Conservation (phyloP, 805 yeast species). For the Lipomyces japonicus region DNA sequence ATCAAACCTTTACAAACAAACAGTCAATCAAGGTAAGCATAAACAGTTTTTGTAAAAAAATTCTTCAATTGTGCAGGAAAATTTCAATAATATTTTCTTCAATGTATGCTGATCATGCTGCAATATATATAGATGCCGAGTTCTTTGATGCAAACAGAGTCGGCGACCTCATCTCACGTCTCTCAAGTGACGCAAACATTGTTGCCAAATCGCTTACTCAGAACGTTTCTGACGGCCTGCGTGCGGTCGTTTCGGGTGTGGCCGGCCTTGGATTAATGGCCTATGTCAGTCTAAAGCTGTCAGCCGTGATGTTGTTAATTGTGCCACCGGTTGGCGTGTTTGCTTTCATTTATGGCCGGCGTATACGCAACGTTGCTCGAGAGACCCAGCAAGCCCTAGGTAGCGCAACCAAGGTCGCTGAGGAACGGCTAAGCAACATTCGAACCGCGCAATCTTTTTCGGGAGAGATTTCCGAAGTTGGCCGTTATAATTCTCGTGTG, state of each 20-base stretch:
- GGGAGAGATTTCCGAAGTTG: constrained; percentile 75
- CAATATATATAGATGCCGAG: constrained; percentile 56
- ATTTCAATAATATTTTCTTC: background rate
- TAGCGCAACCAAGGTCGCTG: constrained; percentile 79
- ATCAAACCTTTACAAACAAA: constrained; percentile 67
- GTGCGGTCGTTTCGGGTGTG: constrained; percentile 74
- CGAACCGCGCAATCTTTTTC: constrained; percentile 87
- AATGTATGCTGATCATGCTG: background rate
- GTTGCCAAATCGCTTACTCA: constrained; percentile 83
- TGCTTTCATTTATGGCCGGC: constrained; percentile 77
- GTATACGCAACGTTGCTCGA: constrained; percentile 68
- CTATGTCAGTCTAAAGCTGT: constrained; percentile 74
- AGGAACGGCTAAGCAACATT: constrained; percentile 81
- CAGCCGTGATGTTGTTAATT: constrained; percentile 69
- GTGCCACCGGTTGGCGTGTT: constrained; percentile 80
- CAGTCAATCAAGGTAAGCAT: constrained; percentile 55
- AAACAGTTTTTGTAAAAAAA: background rate
- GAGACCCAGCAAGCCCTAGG: constrained; percentile 83
- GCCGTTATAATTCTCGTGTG: constrained; percentile 68
- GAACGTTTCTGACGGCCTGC: constrained; percentile 85
- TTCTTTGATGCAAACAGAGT: constrained; percentile 86
- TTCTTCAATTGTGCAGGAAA: background rate
- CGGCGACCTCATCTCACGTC: constrained; percentile 85
- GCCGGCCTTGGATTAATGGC: constrained; percentile 93
- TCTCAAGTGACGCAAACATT: constrained; percentile 83